A percentile compares a stretch with the other conserved stretches of the same genome.
These are phyloP conservation scores for Chamaecyparis obtusa DNA, from an alignment of 75 land plant species.

Conservation along the genomic window DNA sequence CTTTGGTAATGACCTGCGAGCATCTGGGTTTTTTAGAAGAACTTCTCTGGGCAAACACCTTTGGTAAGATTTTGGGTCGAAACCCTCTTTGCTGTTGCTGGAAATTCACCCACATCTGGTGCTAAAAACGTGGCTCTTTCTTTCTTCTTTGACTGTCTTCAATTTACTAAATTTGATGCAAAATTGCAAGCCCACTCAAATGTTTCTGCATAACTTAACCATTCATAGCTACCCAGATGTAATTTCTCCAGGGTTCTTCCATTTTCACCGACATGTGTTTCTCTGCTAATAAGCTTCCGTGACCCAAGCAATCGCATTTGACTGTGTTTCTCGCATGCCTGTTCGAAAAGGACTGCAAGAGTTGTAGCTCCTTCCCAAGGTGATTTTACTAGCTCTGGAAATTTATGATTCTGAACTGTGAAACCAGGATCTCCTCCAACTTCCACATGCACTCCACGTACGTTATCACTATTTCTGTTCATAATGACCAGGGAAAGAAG, in stretches of 20 bases:
- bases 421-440: constrained; percentile 79
- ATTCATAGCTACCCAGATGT: constrained; percentile 71
- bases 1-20: no score
- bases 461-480: constrained; percentile 37
- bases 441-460: constrained; percentile 58
- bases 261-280: constrained; percentile 40
- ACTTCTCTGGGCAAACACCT: no score
- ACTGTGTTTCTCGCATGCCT: constrained; percentile 58
- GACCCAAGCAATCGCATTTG: constrained; percentile 52
- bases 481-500: constrained; percentile 32
- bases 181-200: constrained; percentile 52
- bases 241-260: constrained; percentile 84
- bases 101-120: no score
- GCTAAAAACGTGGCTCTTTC: no score
- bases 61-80: no score
- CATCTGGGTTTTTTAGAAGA: no score
- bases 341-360: constrained; percentile 77
- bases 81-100: no score
- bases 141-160: constrained; percentile 62
- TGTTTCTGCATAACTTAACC: constrained; percentile 63
- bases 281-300: constrained; percentile 47
- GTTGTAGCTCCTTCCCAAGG: constrained; percentile 89
- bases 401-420: constrained; percentile 46
- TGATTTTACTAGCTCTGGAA: constrained; percentile 40
- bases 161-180: constrained; percentile 69